phyloP scores from a whole-genome alignment of 2,329 filamentous ascomycete species.

The Rutstroemia sp. region DNA sequence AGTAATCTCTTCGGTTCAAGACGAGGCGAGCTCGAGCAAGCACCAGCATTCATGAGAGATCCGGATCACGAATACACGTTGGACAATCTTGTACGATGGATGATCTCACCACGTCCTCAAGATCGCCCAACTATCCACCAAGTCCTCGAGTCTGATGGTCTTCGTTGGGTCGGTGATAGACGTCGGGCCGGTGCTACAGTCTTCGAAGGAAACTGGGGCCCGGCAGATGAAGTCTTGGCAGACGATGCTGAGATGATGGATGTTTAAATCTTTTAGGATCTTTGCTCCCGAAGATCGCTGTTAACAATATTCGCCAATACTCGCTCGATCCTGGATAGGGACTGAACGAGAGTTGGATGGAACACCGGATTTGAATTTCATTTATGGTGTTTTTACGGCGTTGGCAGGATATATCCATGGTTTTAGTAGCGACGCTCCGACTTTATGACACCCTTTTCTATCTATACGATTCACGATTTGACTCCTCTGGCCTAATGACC shows the following conservation, averaged over 20 bases:
- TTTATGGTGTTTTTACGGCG: slow-evolving; percentile 17
- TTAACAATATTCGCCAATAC: slow-evolving; percentile 13
- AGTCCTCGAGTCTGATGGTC: slow-evolving; percentile 63
- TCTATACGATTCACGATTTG: slow-evolving; percentile 16
- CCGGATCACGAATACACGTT: slow-evolving; percentile 64
- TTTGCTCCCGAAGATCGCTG: slow-evolving; percentile 14
- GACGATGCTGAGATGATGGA: slow-evolving; percentile 33
- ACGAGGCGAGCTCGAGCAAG: slow-evolving; percentile 49
- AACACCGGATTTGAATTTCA: slow-evolving; percentile 15
- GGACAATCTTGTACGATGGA: slow-evolving; percentile 77
- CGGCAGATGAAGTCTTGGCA: slow-evolving; percentile 45
- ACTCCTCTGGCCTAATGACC: slow-evolving; percentile 14
- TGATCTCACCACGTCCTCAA: slow-evolving; percentile 71
- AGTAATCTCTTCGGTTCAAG: slow-evolving; percentile 33
- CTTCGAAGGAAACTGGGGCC: slow-evolving; percentile 94
- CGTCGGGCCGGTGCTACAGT: slow-evolving; percentile 86
- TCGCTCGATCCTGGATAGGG: slow-evolving; percentile 28
- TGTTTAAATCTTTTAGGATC: slow-evolving; percentile 21
- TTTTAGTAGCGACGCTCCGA: slow-evolving; percentile 8
- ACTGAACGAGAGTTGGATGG: slow-evolving; percentile 25
- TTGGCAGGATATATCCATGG: slow-evolving; percentile 20
- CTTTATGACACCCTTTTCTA: slow-evolving; percentile 6
- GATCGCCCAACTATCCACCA: slow-evolving; percentile 69
- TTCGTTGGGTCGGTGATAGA: slow-evolving; percentile 72
- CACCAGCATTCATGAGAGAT: slow-evolving; percentile 87